Evolutionary conservation across 192 early-diverging fungal species (phyloP).

Genomic region (Coemansia aciculifera): DNA sequence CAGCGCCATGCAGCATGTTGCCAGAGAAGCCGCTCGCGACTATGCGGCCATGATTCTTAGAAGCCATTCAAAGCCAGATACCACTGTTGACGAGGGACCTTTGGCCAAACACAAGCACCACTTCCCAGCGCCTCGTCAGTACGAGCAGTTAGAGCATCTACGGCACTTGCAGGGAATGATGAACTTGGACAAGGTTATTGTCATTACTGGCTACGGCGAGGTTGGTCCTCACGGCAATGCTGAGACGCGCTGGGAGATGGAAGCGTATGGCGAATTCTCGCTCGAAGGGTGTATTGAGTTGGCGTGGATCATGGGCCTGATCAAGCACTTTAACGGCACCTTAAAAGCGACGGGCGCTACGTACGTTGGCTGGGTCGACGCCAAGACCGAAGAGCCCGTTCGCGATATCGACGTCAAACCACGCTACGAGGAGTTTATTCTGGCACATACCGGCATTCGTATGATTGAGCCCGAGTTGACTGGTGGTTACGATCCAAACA

Average conservation of each 20-base stretch:
- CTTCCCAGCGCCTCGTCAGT: slow-evolving; percentile 73
- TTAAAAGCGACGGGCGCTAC: slow-evolving; percentile 3
- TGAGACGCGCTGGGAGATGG: slow-evolving; percentile 95
- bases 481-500: slow-evolving; percentile 80
- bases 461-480: slow-evolving; percentile 80
- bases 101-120: slow-evolving; percentile 87
- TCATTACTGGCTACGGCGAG: slow-evolving; percentile 89
- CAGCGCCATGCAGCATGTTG: background rate
- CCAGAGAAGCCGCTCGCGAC: background rate
- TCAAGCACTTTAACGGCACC: slow-evolving; percentile 75
- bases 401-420: slow-evolving; percentile 82
- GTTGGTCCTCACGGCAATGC: slow-evolving; percentile 87
- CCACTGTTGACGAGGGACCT: slow-evolving; percentile 46
- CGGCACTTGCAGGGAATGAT: slow-evolving; percentile 71
- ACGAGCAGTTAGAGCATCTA: slow-evolving; percentile 67
- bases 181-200: slow-evolving; percentile 87
- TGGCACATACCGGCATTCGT: slow-evolving; percentile 63
- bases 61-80: background rate
- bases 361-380: slow-evolving; percentile 83
- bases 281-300: slow-evolving; percentile 83
- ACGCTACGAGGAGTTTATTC: slow-evolving; percentile 85
- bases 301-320: slow-evolving; percentile 95
- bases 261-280: slow-evolving; percentile 65
- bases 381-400: slow-evolving; percentile 77
- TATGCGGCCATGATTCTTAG: background rate